Base-by-base conservation (phyloP, 2,329 filamentous ascomycete species). In the Hyphodiscus sp. region DNA sequence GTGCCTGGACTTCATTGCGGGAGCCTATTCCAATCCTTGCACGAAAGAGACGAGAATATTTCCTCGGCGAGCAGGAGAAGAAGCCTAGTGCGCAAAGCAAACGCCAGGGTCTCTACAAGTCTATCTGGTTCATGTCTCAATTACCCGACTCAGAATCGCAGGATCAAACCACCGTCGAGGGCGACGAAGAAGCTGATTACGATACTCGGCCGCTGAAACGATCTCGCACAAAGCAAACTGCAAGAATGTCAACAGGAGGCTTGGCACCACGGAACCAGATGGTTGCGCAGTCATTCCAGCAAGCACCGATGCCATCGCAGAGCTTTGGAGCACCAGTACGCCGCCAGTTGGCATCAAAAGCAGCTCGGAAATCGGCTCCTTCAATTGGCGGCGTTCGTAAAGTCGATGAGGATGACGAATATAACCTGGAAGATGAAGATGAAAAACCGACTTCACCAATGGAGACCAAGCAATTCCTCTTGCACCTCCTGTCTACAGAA, bases 241-340 rank as follows among this genome's bases (percentile, higher is more conserved):
- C 81, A 68, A 80, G 82, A 68, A 84, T 95, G 79, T 85, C 82
- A 73, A 85, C 82, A 67, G 82, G 82, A 81, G 81, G 81, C 78
- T 85, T 85, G 77, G 81, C 82, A 65, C 82, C 82, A 59, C 80
- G 82, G 75, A 96, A 96, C 88, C 91, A 95, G 84, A 89, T 96
- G 69, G 91, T 91, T 68, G 94, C 90, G 81, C 87, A 87, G 80
- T 91, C 90, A 64, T 91, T 91, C 70, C 91, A 42, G 38, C 29
- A 19, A 20, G 38, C 18, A 20, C 15, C 49, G 42, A 23, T 47
- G 23, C 45, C 29, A 33, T 16, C 13, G 19, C 45, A 47, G 13
- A 20, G 18, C 13, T 13, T 10, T 5, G 16, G 2, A 38, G 33
- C 33, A 15, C 33, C 33, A n/a, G n/a, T n/a, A 18, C 42, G 42